These are phyloP conservation scores for Physcomitrellopsis africana DNA, from an alignment of 225 moss, liverwort and hornwort species.

Conservation along the genomic window DNA sequence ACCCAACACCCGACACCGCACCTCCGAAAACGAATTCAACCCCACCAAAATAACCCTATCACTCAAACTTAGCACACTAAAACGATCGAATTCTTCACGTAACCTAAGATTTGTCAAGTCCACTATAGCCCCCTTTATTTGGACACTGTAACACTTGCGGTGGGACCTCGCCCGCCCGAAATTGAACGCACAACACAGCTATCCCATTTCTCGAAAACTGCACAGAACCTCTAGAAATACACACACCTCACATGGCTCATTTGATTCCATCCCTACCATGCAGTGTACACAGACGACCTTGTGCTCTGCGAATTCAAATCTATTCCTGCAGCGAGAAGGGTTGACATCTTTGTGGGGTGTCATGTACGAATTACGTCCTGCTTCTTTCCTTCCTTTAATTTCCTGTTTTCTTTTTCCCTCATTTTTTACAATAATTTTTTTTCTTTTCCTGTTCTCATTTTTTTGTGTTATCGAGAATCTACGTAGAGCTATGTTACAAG, in stretches of 20 bases:
- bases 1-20: neutral
- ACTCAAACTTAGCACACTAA: no score
- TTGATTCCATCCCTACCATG: neutral
- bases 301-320: no score
- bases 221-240: neutral
- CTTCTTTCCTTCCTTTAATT: no score
- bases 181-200: constrained; percentile 17
- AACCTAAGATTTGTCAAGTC: neutral
- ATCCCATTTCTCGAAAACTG: neutral
- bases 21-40: neutral
- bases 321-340: no score
- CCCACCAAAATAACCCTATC: neutral
- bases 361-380: no score
- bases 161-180: constrained; percentile 15
- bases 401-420: no score
- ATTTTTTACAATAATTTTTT: no score
- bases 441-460: no score
- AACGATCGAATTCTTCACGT: neutral
- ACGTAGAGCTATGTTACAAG: no score
- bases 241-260: neutral
- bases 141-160: neutral
- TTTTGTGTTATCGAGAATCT: no score
- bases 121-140: neutral
- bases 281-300: no score
- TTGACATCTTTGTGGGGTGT: no score